Evolutionary conservation across 352 stramenopile genomes (phyloP).

Genomic region (Phytopythium ostracodes): DNA sequence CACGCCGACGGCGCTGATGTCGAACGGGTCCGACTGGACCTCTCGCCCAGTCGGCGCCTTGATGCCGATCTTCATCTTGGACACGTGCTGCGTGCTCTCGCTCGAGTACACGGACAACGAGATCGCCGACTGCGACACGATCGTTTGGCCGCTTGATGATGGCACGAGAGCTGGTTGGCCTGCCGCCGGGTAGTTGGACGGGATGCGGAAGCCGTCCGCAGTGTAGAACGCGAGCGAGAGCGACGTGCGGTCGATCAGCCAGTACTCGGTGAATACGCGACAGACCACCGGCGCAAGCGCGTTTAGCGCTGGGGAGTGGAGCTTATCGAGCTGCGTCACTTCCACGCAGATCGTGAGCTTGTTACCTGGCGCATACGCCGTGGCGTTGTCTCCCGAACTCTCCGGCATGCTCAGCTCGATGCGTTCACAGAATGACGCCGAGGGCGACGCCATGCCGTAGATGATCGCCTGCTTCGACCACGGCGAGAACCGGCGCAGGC

Average conservation of each 20-base stretch:
- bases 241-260: conserved; percentile 77
- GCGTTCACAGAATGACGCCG: conserved; percentile 35
- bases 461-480: conserved; percentile 62
- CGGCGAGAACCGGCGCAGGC: conserved; percentile 41
- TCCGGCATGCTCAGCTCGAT: conserved; percentile 64
- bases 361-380: conserved; percentile 22
- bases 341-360: conserved; percentile 64
- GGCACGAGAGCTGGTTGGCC: neutral
- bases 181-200: conserved; percentile 31
- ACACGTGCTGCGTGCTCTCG: conserved; percentile 55
- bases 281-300: conserved; percentile 56
- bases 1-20: conserved; percentile 74
- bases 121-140: conserved; percentile 27
- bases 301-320: conserved; percentile 37
- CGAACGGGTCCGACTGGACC: conserved; percentile 69
- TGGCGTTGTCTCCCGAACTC: conserved; percentile 18
- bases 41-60: conserved; percentile 33
- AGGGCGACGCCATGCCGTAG: conserved; percentile 44
- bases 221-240: conserved; percentile 72
- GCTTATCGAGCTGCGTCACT: conserved; percentile 46
- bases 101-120: conserved; percentile 76
- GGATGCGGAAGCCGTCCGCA: conserved; percentile 50
- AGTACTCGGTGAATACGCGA: conserved; percentile 79
- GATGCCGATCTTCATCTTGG: conserved; percentile 76
- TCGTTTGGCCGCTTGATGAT: neutral